A percentile compares a stretch with the other conserved stretches of the same genome.
Evolutionary conservation across 2,329 filamentous ascomycete genomes (phyloP).

Genomic region (Mariannaea elegans): DNA sequence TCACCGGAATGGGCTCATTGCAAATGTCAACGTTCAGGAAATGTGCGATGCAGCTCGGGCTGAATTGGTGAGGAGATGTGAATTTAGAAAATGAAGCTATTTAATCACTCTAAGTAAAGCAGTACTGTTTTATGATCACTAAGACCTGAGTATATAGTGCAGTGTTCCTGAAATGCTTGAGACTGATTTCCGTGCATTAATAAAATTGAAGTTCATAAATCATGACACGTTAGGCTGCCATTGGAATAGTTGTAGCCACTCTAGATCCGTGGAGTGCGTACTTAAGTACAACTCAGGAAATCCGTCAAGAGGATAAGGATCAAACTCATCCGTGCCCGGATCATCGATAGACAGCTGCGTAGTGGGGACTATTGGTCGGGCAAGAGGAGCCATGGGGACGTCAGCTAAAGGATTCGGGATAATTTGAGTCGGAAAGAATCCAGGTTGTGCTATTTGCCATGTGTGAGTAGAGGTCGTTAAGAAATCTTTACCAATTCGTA

Average conservation of each 20-base stretch:
- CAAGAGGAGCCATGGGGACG: neutral
- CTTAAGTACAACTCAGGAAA: neutral
- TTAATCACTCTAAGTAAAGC: no score
- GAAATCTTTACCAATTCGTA: neutral
- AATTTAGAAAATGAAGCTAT: no score
- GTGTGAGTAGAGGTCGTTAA: neutral
- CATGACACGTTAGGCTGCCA: constrained; percentile 1
- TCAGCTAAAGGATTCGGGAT: neutral
- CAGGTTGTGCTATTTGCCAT: neutral
- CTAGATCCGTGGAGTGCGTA: neutral
- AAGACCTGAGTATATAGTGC: no score
- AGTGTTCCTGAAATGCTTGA: no score
- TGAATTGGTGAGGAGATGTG: neutral
- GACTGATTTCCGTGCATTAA: no score
- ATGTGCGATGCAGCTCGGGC: constrained; percentile 12
- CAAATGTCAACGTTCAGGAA: constrained; percentile 11
- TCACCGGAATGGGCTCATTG: constrained; percentile 14
- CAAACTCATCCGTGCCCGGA: neutral
- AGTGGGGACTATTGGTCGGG: neutral
- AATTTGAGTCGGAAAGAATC: neutral
- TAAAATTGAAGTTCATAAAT: no score
- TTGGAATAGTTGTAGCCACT: constrained; percentile 4
- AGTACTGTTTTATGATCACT: neutral
- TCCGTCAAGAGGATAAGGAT: neutral
- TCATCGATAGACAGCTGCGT: neutral